Evolutionary conservation across 768 basidiomycete species (phyloP), one percentile per base, ranked within the genome.

Genomic region (Rhodotorula kratochvilovae): DNA sequence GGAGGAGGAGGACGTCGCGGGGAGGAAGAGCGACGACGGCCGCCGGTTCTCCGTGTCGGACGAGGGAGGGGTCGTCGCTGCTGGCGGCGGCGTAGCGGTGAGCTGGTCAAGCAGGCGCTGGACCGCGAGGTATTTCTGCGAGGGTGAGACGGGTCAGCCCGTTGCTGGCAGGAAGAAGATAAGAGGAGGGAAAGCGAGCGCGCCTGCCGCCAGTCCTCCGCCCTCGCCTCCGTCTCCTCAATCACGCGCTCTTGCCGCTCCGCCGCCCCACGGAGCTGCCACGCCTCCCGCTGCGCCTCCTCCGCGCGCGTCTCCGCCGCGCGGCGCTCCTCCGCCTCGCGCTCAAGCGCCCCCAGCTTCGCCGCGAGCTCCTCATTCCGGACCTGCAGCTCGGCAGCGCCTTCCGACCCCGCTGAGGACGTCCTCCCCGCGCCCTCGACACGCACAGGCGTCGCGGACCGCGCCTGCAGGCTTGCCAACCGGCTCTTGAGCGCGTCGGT

Each of bases 401-500:
- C 25, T 31, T 39, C 63, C 50, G 33, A 27, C 27, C 35, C 43
- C 48, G 48, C 23, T 23, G 48, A 50, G 23, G 48, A 50, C 7
- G 48, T 23, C 23, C 48, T 23, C 6, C 48, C 25, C 48, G 48
- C 48, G 48, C 48, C 48, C 48, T 23, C 23, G 19, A 46, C 45
- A 23, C 45, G 23, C 7, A 27, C 31, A 27, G 48, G 31, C 0
- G 29, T 19, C n/a, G 56, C 27, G 12, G 57, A 17, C 23, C 70
- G 54, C 0, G 69, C 69, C 35, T 64, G 63, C 54, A 74, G 36
- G 12, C 54, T 61, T 11, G 62, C 73, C 54, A 74, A 48, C 16
- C 70, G 54, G 6, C 36, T 51, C 46, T 74, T 71, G 62, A 74
- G 68, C 45, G 53, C 50, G 55, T 74, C 73, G 13, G 70, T 62